Base-by-base conservation (phyloP, 1,284 basidiomycete genomes). In the Ganoderma meredithae region DNA sequence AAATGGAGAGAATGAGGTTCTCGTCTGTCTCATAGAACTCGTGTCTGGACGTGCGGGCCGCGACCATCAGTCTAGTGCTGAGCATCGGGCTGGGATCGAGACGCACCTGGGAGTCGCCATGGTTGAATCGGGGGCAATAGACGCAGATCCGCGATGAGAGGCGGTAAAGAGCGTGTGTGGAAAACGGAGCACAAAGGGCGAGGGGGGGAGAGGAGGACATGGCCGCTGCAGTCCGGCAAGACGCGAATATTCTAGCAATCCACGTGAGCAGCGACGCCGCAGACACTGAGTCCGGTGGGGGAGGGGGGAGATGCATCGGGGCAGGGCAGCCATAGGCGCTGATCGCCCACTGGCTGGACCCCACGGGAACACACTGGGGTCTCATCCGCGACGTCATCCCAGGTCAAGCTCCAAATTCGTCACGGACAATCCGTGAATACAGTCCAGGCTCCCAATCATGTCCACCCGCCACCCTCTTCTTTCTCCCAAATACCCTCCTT, bases 11-110 rank as follows among this genome's bases (percentile, higher is more conserved):
- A 13, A 85, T 94, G 67, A 96, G 77, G 70, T 81, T 85, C 65
- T 93, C 89, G 69, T 95, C 91, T 2, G 90, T 92, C 80, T 96
- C 95, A 80, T 96, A 96, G 80, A 93, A 96, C 79, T 95, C 94
- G 81, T 96, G 89, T 79, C 95, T 95, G 70, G 22, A 65, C 39
- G 44, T 52, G 41, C 63, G 60, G 27, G 31, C 27, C 52, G 52
- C 25, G 60, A 13, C 25, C 65, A 60, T 47, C 36, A 59, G 25
- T 55, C n/a, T 41, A 10, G 15, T 1, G 10, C 33, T 17, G 47
- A 15, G 44, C n/a, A 25, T 36, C 17, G n/a, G 25, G 36, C n/a
- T 9, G 12, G 40, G 47, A 39, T 7, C 22, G 25, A 33, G 33
- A 52, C 69, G 19, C 58, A 73, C 70, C 72, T 58, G 3, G 63